Evolutionary conservation across 2,329 filamentous ascomycete species (phyloP).

Genomic region (Cercospora canescens): DNA sequence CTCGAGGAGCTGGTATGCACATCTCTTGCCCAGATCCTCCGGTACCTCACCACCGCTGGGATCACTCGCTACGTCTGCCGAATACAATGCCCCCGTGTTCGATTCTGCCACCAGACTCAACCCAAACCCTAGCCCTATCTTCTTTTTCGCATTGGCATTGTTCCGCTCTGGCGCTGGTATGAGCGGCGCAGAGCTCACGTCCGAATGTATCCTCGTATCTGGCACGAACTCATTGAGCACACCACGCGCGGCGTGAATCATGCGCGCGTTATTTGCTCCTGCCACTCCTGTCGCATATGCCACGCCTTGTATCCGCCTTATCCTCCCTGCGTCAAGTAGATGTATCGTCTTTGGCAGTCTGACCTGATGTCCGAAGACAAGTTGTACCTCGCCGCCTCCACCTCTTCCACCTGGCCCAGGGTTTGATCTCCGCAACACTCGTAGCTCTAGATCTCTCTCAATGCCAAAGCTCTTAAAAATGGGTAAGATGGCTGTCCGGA

Average conservation of each 20-base stretch:
- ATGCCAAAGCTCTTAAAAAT: slow-evolving; percentile 91
- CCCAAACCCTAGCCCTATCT: slow-evolving; percentile 86
- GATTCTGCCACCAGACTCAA: slow-evolving; percentile 88
- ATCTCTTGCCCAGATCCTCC: slow-evolving; percentile 86
- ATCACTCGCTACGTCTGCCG: slow-evolving; percentile 75
- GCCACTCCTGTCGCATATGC: slow-evolving; percentile 92
- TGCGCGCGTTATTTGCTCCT: slow-evolving; percentile 87
- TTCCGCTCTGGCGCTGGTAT: slow-evolving; percentile 70
- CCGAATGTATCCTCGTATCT: slow-evolving; percentile 86
- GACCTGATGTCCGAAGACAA: slow-evolving; percentile 91
- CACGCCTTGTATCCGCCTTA: slow-evolving; percentile 88
- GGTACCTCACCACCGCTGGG: slow-evolving; percentile 78
- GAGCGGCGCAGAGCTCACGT: slow-evolving; percentile 61
- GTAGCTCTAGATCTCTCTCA: slow-evolving; percentile 77
- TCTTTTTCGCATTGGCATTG: slow-evolving; percentile 52
- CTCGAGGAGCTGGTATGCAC: slow-evolving; percentile 87
- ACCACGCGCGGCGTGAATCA: slow-evolving; percentile 88
- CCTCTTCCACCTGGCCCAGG: slow-evolving; percentile 72
- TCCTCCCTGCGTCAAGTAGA: slow-evolving; percentile 75
- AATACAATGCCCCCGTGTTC: slow-evolving; percentile 83
- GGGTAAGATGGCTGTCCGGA: slow-evolving; percentile 88
- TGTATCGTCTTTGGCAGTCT: slow-evolving; percentile 92
- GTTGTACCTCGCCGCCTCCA: slow-evolving; percentile 88
- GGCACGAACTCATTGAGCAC: slow-evolving; percentile 82
- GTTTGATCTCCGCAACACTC: slow-evolving; percentile 78